Conservation (phyloP, 768 basidiomycete genomes). For the Lactifluus hygrophoroides region DNA sequence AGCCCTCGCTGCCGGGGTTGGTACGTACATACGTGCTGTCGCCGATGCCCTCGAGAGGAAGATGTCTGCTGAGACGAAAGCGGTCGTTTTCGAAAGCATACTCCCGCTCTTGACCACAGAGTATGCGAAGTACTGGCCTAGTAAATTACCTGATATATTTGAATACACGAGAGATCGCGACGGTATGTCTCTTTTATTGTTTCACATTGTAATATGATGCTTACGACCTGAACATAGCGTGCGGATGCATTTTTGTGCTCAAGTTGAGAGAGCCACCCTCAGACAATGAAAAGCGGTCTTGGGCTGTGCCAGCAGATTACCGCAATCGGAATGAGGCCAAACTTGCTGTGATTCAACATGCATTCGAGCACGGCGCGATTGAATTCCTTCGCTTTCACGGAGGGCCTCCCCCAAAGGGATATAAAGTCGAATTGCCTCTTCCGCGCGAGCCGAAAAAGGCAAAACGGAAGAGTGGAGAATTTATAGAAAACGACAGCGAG, state of each 20-base stretch:
- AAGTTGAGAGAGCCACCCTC: constrained; percentile 30
- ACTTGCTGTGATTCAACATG: constrained; percentile 43
- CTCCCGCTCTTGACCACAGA: constrained; percentile 39
- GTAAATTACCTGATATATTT: constrained; percentile 32
- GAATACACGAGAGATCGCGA: constrained; percentile 39
- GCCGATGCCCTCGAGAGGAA: constrained; percentile 36
- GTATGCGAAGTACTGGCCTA: constrained; percentile 34
- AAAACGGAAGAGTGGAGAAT: constrained; percentile 20
- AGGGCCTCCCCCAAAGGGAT: constrained; percentile 33
- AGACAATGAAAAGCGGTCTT: constrained; percentile 34
- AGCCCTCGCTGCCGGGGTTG: constrained; percentile 56
- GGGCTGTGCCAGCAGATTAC: constrained; percentile 41
- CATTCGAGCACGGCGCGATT: constrained; percentile 46
- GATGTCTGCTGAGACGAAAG: constrained; percentile 38
- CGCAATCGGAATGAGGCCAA: constrained; percentile 54
- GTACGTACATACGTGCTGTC: constrained; percentile 44
- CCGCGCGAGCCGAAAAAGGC: constrained; percentile 15
- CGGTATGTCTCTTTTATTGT: constrained; percentile 30
- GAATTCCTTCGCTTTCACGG: constrained; percentile 55
- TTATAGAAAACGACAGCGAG: not conserved
- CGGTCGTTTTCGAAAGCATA: constrained; percentile 37
- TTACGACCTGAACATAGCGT: constrained; percentile 32
- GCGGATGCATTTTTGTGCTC: constrained; percentile 43
- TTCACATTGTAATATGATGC: not conserved
- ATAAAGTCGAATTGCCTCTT: constrained; percentile 29